Base-by-base conservation (phyloP, 129 eudicot species). In the Sambucus nigra region DNA sequence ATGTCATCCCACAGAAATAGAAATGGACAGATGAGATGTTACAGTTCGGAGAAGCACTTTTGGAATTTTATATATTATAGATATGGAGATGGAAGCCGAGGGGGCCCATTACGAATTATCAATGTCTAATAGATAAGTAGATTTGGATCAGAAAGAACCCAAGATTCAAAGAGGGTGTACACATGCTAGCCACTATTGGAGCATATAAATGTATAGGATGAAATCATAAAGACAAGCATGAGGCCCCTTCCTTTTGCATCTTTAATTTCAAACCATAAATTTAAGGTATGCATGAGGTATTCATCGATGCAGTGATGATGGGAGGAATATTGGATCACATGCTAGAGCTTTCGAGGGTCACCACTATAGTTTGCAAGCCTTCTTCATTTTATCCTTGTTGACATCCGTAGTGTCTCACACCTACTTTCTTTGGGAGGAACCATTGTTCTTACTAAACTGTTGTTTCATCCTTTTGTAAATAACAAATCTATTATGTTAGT, bases 131-230 rank as follows among this genome's bases (percentile, higher is more conserved):
- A 53, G 60, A 63, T 47, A 54, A 44, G 59, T 27, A 15, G 65
- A 47, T 60, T 72, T 24, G 61, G 39, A 51, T 53, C 8, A 6
- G 45, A 42, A 51, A 51, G 22, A 47, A 31, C 60, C 17, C 47
- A 55, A 63, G 25, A 47, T 47, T 27, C 40, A 52, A 58, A 31
- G 44, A 17, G 24, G 18, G 5, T 8, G 59, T 39, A 74, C 72
- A 82, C 77, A 71, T 80, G 88, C 77, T 65, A 53, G 61, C 85
- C 94, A 84, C 80, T 72, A 65, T 57, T 41, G 79, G 53, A 67
- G 69, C 83, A 77, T 47, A 47, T 15, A 59, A 59, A 51, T 28
- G 47, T 47, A 39, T 21, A 51, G 59, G 74, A 35, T 25, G 48
- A 69, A 69, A 58, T 64, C 50, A 64, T 47, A 47, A 68, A 58